Evolutionary conservation across 1,139 yeast species (phyloP), one percentile per base, ranked within the genome.

Genomic region (Geotrichum armillariae): DNA sequence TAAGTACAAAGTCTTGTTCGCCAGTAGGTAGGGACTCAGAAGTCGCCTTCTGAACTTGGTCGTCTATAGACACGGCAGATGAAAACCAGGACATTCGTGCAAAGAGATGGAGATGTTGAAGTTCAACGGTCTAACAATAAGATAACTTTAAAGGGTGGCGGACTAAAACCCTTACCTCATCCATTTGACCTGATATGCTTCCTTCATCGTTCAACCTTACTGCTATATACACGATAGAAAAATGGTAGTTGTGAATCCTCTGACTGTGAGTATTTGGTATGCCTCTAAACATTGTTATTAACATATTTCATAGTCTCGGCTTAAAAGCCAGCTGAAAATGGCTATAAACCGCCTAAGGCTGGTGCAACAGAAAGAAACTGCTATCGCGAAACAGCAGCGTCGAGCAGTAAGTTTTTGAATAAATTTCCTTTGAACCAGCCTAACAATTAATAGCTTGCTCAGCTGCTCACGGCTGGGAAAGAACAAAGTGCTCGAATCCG

Each of bases 1-100:
- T 91, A 47, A 80, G 74, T 5, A 84, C 80, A 56, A 88, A 75
- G 61, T 91, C 97, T 50, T 88, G 77, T 60, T 89, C 96, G 2
- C 98, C 98, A 62, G 86, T 83, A 2, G 98, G 98, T 46, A 93
- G 85, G 18, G 87, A 73, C 66, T 89, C 96, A 29, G 94, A 85
- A 0, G 98, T 89, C 11, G 97, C 96, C 58, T 78, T 81, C 48
- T 77, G 78, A 46, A 91, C 80, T 60, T 83, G 79, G 50, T 73
- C 76, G 57, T 86, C 95, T 38, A 87, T 71, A 18, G 77, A 76
- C 4, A 74, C 69, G 16, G 75, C 67, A 18, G 72, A 69, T 2
- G 78, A 66, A 64, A 83, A 83, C 91, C 91, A 84, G 44, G 90
- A 77, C 46, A 41, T 41, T 20, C n/a, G n/a, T n/a, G n/a, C n/a